Percentiles rank a stretch among this genome's conserved stretches.
Evolutionary conservation across 2,329 filamentous ascomycete species (phyloP).

Genomic region (Aspergillus intermedius): DNA sequence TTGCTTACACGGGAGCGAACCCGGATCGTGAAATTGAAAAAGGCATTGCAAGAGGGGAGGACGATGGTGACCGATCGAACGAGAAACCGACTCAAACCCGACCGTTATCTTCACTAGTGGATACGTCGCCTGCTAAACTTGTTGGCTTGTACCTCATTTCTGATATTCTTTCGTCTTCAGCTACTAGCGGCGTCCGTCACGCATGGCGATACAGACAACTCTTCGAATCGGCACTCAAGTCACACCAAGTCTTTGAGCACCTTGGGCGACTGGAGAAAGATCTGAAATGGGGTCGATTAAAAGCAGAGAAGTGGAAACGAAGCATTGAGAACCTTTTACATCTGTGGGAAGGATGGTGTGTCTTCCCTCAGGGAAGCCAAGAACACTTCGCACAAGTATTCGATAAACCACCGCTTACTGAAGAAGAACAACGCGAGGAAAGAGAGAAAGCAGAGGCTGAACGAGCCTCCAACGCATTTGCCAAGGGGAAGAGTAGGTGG

Average conservation of each 20-base stretch:
- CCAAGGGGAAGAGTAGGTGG: conserved; percentile 40
- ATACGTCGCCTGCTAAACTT: conserved; percentile 66
- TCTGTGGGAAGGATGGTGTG: conserved; percentile 60
- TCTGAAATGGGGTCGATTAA: conserved; percentile 70
- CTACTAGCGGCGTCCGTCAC: conserved; percentile 69
- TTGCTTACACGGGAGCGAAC: conserved; percentile 66
- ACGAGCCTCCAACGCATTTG: conserved; percentile 28
- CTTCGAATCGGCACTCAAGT: conserved; percentile 65
- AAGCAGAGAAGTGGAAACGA: conserved; percentile 77
- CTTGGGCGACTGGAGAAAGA: conserved; percentile 68
- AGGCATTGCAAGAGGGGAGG: conserved; percentile 25
- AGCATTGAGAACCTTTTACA: conserved; percentile 63
- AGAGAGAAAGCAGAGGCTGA: conserved; percentile 38
- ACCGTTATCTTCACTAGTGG: conserved; percentile 38
- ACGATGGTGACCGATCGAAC: conserved; percentile 15
- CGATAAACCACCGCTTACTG: conserved; percentile 58
- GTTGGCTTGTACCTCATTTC: conserved; percentile 74
- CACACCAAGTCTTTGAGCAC: conserved; percentile 64
- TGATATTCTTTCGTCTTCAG: conserved; percentile 73
- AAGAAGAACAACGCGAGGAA: conserved; percentile 39
- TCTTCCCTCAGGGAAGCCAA: conserved; percentile 68
- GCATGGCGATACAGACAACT: conserved; percentile 81
- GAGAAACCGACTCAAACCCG: conserved; percentile 34
- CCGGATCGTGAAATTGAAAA: conserved; percentile 40
- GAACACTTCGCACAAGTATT: conserved; percentile 65